phyloP scores from a whole-genome alignment of 1,284 basidiomycete species.

The Fomitopsis pinicola region DNA sequence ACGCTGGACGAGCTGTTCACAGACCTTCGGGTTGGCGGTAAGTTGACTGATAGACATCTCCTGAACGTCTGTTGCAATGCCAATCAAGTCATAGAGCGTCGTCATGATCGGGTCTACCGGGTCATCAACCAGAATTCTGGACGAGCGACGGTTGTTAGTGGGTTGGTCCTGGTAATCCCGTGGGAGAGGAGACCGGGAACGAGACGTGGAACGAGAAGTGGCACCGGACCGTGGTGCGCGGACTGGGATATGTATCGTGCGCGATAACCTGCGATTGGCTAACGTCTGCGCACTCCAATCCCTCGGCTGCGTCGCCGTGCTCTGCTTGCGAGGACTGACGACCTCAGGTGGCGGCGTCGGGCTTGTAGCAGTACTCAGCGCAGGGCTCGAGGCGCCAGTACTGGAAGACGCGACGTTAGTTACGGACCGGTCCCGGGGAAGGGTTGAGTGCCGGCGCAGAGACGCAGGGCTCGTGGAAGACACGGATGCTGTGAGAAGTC shows the following conservation, averaged over 20 bases:
- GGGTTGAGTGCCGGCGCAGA: constrained; percentile 58
- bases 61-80: constrained; percentile 90
- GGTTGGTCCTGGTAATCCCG: constrained; percentile 61
- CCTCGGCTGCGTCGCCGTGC: constrained; percentile 41
- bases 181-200: constrained; percentile 92
- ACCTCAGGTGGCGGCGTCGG: constrained; percentile 50
- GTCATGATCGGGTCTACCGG: constrained; percentile 88
- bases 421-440: constrained; percentile 62
- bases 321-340: constrained; percentile 59
- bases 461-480: constrained; percentile 64
- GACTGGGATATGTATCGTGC: constrained; percentile 73
- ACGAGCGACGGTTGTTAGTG: constrained; percentile 62
- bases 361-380: constrained; percentile 40
- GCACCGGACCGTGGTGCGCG: constrained; percentile 68
- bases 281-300: constrained; percentile 55
- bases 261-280: constrained; percentile 70
- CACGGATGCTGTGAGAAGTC: constrained; percentile 54
- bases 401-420: constrained; percentile 47
- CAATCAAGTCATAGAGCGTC: constrained; percentile 89
- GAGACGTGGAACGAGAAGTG: constrained; percentile 93
- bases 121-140: constrained; percentile 70
- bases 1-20: constrained; percentile 83
- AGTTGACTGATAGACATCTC: constrained; percentile 88
- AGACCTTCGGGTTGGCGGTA: constrained; percentile 80
- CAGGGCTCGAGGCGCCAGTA: constrained; percentile 48